These are phyloP conservation scores for Helminthosporium solani DNA, from an alignment of 2,329 filamentous ascomycete species.

Conservation along the genomic window DNA sequence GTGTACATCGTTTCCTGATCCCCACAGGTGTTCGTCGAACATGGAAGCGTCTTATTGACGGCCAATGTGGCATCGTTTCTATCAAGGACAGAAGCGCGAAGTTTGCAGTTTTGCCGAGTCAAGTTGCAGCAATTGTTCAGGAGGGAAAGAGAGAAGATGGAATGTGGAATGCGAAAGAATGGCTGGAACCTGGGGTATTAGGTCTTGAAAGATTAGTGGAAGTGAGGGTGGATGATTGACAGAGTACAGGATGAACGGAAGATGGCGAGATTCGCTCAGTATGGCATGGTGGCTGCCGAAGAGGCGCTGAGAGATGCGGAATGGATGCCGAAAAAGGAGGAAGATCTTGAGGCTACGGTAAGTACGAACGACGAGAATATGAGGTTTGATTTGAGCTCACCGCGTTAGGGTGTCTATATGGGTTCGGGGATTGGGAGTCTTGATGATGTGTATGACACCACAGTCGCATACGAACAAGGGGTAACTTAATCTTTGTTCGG, in stretches of 20 bases:
- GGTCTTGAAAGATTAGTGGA: not conserved
- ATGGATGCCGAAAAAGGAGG: slow-evolving; percentile 64
- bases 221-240: slow-evolving; percentile 35
- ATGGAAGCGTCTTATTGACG: slow-evolving; percentile 78
- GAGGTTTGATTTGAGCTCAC: slow-evolving; percentile 6
- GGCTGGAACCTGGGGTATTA: slow-evolving; percentile 43
- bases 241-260: slow-evolving; percentile 63
- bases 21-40: slow-evolving; percentile 64
- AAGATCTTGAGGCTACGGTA: slow-evolving; percentile 71
- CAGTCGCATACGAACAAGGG: slow-evolving; percentile 70
- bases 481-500: slow-evolving; percentile 51
- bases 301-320: slow-evolving; percentile 83
- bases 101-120: slow-evolving; percentile 77
- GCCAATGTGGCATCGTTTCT: slow-evolving; percentile 78
- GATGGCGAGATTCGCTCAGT: slow-evolving; percentile 91
- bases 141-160: slow-evolving; percentile 48
- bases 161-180: slow-evolving; percentile 50
- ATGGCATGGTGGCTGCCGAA: slow-evolving; percentile 79
- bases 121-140: slow-evolving; percentile 81
- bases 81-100: slow-evolving; percentile 61
- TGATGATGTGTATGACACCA: slow-evolving; percentile 84
- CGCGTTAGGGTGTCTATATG: slow-evolving; percentile 73
- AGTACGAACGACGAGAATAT: slow-evolving; percentile 6
- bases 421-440: slow-evolving; percentile 95
- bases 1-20: slow-evolving; percentile 3